Conservation (phyloP, 176 grass and related monocot species). For the Oryza officinalis region DNA sequence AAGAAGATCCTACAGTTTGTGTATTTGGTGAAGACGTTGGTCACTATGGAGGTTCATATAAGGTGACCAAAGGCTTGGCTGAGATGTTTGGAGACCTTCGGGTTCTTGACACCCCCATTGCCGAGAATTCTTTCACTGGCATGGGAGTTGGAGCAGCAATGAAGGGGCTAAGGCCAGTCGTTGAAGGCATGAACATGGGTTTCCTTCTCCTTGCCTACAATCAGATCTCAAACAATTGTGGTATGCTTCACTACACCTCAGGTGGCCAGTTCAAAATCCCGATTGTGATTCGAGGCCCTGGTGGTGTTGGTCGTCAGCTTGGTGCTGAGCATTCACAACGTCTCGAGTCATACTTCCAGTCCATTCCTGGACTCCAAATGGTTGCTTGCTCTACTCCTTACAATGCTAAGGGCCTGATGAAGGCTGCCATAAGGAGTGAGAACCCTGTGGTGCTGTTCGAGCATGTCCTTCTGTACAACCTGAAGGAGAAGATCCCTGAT, state of each 20-base stretch:
- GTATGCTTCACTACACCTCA: constrained; percentile 97
- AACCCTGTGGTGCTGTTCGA: constrained; percentile 88
- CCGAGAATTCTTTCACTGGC: constrained; percentile 84
- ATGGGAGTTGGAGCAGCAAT: constrained; percentile 91
- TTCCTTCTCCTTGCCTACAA: constrained; percentile 92
- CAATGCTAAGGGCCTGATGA: constrained; percentile 94
- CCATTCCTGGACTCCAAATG: constrained; percentile 92
- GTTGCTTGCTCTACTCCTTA: constrained; percentile 95
- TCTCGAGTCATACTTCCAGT: constrained; percentile 92
- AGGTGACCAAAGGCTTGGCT: constrained; percentile 79
- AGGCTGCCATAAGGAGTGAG: constrained; percentile 84
- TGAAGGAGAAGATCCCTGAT: constrained; percentile 87
- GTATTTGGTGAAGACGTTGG: constrained; percentile 87
- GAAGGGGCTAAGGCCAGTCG: constrained; percentile 71
- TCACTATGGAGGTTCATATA: constrained; percentile 92
- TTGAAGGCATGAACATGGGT: constrained; percentile 99
- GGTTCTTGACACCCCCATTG: constrained; percentile 88
- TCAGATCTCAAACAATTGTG: constrained; percentile 95
- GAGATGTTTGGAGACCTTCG: constrained; percentile 80
- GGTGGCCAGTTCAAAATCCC: constrained; percentile 96
- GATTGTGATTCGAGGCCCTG: constrained; percentile 87
- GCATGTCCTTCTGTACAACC: constrained; percentile 82
- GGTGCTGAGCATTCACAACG: constrained; percentile 89
- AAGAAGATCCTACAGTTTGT: constrained; percentile 74
- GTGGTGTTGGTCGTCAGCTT: constrained; percentile 81